Conservation (phyloP, 2,329 filamentous ascomycete genomes). For the Cordyceps cateniannulata region DNA sequence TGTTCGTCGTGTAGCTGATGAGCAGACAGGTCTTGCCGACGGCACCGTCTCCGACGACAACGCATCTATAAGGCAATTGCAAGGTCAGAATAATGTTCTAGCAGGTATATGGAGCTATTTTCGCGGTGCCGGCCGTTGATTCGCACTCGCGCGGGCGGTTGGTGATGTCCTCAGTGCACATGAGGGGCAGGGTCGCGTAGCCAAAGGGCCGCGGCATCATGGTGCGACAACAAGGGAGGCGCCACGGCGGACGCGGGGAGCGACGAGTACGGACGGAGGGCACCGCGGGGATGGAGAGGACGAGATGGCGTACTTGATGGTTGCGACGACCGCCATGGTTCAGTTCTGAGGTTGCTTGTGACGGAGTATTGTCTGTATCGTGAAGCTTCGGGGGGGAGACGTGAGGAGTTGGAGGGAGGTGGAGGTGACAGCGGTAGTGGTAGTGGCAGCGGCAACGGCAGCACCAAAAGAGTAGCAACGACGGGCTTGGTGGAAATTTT, state of each 20-base stretch:
- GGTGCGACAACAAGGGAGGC: conserved; percentile 14
- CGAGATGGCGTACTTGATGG: conserved; percentile 50
- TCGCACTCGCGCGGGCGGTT: background rate
- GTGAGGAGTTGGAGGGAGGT: conserved; percentile 11
- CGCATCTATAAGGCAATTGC: conserved; percentile 59
- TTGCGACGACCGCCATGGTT: conserved; percentile 55
- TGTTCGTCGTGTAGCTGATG: conserved; percentile 99
- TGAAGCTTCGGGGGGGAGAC: conserved; percentile 9
- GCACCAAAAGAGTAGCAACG: background rate
- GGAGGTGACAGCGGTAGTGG: conserved; percentile 4
- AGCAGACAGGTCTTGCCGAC: conserved; percentile 98
- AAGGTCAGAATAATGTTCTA: background rate
- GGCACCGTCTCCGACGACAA: conserved; percentile 98
- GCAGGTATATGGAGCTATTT: background rate
- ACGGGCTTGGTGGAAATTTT: background rate
- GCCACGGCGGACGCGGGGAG: background rate
- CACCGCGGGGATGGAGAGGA: conserved; percentile 13
- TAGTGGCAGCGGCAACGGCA: background rate
- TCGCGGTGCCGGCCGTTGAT: background rate
- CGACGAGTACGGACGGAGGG: conserved; percentile 6
- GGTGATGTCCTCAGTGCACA: background rate
- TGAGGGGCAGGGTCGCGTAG: conserved; percentile 11
- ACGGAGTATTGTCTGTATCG: conserved; percentile 23
- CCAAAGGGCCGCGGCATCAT: conserved; percentile 5
- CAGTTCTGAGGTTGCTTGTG: conserved; percentile 30